phyloP scores from a whole-genome alignment of 1,139 yeast species.

The Nadsonia starkeyi-henricii region DNA sequence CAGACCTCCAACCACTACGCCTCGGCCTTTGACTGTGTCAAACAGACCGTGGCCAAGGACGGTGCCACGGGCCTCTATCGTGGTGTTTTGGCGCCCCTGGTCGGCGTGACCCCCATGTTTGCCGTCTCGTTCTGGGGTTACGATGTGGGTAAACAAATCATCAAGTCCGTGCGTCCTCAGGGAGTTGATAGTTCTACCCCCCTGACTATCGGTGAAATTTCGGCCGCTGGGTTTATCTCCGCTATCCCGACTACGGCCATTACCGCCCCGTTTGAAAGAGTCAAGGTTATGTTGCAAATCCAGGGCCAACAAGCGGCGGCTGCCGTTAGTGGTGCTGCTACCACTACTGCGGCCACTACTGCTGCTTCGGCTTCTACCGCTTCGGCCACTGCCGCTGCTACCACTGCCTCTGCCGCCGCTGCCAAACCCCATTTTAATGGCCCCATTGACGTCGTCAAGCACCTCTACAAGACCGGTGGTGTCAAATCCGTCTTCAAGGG shows the following conservation, averaged over 20 bases:
- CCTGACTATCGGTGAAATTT: slow-evolving; percentile 55
- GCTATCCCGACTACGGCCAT: slow-evolving; percentile 91
- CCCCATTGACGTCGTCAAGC: slow-evolving; percentile 44
- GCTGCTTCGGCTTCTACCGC: slow-evolving; percentile 1
- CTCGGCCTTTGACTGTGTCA: slow-evolving; percentile 52
- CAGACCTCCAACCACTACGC: slow-evolving; percentile 52
- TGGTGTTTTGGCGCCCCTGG: slow-evolving; percentile 78
- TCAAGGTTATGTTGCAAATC: slow-evolving; percentile 85
- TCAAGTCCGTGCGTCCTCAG: slow-evolving; percentile 32
- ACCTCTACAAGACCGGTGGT: slow-evolving; percentile 73
- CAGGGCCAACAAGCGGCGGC: slow-evolving; percentile 34
- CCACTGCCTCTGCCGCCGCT: slow-evolving; percentile 1
- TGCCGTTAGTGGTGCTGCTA: background rate
- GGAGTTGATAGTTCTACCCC: slow-evolving; percentile 23
- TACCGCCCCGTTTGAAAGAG: slow-evolving; percentile 94
- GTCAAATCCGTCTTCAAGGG: slow-evolving; percentile 78
- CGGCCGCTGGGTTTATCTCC: slow-evolving; percentile 90
- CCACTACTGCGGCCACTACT: slow-evolving; percentile 26
- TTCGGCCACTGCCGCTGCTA: slow-evolving; percentile 4
- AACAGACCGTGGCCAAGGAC: slow-evolving; percentile 52
- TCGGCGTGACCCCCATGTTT: slow-evolving; percentile 97
- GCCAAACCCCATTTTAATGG: slow-evolving; percentile 30
- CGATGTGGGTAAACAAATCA: slow-evolving; percentile 76
- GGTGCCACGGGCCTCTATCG: slow-evolving; percentile 72
- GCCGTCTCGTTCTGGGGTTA: slow-evolving; percentile 98